phyloP scores from a whole-genome alignment of 768 basidiomycete species.

The Suillus brevipes region DNA sequence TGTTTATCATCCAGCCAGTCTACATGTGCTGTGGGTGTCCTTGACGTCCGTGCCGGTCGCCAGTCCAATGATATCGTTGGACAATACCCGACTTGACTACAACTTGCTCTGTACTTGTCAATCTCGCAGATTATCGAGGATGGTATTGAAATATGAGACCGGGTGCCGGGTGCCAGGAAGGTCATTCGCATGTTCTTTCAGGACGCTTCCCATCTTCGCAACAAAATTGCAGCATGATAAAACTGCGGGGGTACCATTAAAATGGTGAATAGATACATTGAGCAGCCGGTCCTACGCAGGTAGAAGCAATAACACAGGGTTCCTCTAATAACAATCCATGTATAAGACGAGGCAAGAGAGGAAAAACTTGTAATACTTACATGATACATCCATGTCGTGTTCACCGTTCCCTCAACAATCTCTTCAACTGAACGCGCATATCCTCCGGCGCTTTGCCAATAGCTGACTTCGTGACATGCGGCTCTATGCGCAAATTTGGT shows the following conservation, averaged over 20 bases:
- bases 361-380: neutral
- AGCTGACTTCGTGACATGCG: constrained; percentile 38
- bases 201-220: neutral
- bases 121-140: neutral
- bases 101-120: neutral
- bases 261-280: neutral
- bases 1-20: neutral
- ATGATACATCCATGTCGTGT: neutral
- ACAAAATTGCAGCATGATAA: neutral
- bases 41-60: neutral
- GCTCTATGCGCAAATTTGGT: constrained; percentile 51
- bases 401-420: constrained; percentile 39
- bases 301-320: neutral
- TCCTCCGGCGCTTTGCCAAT: constrained; percentile 42
- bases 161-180: neutral
- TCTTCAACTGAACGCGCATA: constrained; percentile 40
- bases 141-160: neutral
- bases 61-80: neutral
- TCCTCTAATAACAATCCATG: neutral
- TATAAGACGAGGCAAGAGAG: neutral
- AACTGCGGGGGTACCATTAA: neutral
- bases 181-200: neutral
- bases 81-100: neutral
- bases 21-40: neutral
- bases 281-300: neutral